Base-by-base conservation (phyloP, 2,329 filamentous ascomycete genomes). In the Cercospora sp. region DNA sequence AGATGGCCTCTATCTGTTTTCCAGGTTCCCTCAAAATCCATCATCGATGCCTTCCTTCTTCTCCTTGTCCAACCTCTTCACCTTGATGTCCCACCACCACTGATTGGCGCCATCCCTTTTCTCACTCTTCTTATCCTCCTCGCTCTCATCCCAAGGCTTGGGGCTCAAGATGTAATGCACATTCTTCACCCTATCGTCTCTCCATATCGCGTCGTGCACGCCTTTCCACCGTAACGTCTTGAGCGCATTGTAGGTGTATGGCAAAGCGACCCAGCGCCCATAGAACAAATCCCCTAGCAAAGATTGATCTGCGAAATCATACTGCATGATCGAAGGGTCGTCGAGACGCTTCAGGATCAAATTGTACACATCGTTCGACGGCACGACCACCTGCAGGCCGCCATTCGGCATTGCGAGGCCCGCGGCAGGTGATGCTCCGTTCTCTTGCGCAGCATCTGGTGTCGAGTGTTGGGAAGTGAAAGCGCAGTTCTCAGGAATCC, bases 131-230 rank as follows among this genome's bases (percentile, higher is more conserved):
- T 74, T 78, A 65, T 80, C 73, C 57, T 76, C 77, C 13, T 78
- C 74, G 64, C 78, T 80, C 77, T 89, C 86, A 69, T 89, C 85
- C 87, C 87, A 89, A 3, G 87, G 87, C 79, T 89, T 89, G 33
- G 87, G 86, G 61, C 82, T 85, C 65, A 89, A 74, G 48, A 89
- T 85, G 73, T 87, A 89, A 75, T 89, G 87, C 10, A 89, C 80
- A 72, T 89, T 89, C 79, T 88, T 89, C 20, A 89, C 85, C 72
- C 83, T 75, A 18, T 85, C 83, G 69, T 89, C 87, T 67, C 82
- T 79, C 87, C 87, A 89, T 65, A 89, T 88, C 30, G 81, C 78
- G 71, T 84, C 80, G 73, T 89, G 87, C 65, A 88, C 85, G 9
- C 83, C 84, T 70, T 84, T 77, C 80, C 81, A 84, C 64, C 86